Conservation (phyloP, 495 filamentous ascomycete species). For the Cetradonia linearis region DNA sequence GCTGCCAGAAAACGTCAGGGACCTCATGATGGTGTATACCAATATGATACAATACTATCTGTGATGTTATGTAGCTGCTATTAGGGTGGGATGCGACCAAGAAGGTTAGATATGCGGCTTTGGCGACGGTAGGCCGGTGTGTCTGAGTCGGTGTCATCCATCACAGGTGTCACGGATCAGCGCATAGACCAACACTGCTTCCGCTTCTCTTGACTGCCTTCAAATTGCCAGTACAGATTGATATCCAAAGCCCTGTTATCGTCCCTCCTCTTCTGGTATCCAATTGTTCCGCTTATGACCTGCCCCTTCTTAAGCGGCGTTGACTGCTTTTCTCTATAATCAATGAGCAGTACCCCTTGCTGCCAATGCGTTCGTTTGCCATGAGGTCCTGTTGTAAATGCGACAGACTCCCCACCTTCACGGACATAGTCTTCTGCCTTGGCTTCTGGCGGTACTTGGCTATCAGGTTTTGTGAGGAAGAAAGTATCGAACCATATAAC, state of each 20-base stretch:
- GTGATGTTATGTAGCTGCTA: too few species aligned
- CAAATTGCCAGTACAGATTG: slow-evolving; percentile 38
- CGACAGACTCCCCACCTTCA: slow-evolving; percentile 23
- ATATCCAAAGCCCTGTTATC: slow-evolving; percentile 41
- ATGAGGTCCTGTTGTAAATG: slow-evolving; percentile 45
- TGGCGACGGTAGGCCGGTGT: too few species aligned
- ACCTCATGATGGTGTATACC: too few species aligned
- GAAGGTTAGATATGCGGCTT: too few species aligned
- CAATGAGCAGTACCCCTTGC: slow-evolving; percentile 39
- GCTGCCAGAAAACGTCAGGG: too few species aligned
- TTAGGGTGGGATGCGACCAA: too few species aligned
- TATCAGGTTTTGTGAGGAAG: slow-evolving; percentile 45
- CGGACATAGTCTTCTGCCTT: slow-evolving; percentile 33
- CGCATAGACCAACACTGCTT: slow-evolving; percentile 25
- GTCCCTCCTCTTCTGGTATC: slow-evolving; percentile 40
- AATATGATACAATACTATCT: too few species aligned
- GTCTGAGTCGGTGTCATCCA: too few species aligned
- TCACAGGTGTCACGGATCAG: too few species aligned
- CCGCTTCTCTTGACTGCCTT: slow-evolving; percentile 23
- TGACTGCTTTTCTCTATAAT: slow-evolving; percentile 32
- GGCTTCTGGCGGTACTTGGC: slow-evolving; percentile 30
- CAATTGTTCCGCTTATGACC: slow-evolving; percentile 37
- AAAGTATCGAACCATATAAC: slow-evolving; percentile 57
- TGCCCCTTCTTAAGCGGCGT: slow-evolving; percentile 41
- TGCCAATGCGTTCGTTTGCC: slow-evolving; percentile 47